Evolutionary conservation across 2,329 filamentous ascomycete species (phyloP).

Genomic region (Colletotrichum musae): DNA sequence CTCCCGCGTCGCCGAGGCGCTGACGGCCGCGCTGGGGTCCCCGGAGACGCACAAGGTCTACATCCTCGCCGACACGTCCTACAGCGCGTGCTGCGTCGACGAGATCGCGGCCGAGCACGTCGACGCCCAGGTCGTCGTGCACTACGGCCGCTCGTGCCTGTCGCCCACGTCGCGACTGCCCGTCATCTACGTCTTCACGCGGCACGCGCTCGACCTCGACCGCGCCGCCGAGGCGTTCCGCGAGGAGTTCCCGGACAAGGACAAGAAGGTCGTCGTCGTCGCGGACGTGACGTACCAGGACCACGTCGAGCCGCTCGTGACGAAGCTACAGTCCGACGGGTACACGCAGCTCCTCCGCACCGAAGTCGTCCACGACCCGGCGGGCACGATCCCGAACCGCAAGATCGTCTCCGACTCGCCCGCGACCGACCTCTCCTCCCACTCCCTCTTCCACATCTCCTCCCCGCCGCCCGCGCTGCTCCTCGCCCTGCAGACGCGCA

Average conservation of each 20-base stretch:
- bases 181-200: conserved; percentile 92
- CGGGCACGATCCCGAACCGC: conserved; percentile 87
- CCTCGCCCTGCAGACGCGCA: conserved; percentile 87
- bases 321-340: conserved; percentile 70
- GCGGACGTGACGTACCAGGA: conserved; percentile 90
- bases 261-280: conserved; percentile 81
- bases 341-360: conserved; percentile 81
- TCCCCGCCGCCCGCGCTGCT: conserved; percentile 86
- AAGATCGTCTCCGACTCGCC: conserved; percentile 61
- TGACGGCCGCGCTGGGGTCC: conserved; percentile 58
- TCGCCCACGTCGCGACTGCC: conserved; percentile 90
- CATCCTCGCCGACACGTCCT: conserved; percentile 95
- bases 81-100: conserved; percentile 96
- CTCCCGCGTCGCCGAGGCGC: conserved; percentile 79
- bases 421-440: conserved; percentile 69
- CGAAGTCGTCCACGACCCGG: conserved; percentile 81
- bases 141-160: conserved; percentile 93
- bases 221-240: conserved; percentile 72
- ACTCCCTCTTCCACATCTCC: conserved; percentile 88
- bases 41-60: conserved; percentile 68
- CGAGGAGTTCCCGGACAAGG: conserved; percentile 75
- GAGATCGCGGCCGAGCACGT: conserved; percentile 97
- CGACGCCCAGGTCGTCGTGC: conserved; percentile 90
- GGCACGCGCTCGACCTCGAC: conserved; percentile 75
- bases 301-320: conserved; percentile 75